Base-by-base conservation (phyloP, 495 filamentous ascomycete species). In the Neurospora discreta region DNA sequence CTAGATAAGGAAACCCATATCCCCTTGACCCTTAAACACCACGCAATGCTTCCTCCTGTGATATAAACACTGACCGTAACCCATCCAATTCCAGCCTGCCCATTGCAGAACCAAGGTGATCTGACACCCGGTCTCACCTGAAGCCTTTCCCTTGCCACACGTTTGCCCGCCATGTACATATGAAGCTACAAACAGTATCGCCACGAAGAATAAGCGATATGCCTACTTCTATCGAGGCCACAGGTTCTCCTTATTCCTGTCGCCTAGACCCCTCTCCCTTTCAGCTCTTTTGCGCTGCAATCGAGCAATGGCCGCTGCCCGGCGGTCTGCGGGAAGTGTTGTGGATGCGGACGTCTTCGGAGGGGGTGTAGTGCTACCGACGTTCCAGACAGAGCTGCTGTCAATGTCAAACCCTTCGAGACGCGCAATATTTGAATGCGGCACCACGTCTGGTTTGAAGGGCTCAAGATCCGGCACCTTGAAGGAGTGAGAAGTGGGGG, bases 251-350 rank as follows among this genome's bases (percentile, higher is more conserved):
- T 86, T 86, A 70, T 85, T 79, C 38, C 79, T 74, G 38, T 70
- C 75, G 36, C 68, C 70, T 52, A 68, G 68, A 33, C 73, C 73
- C 58, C 72, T 73, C 30, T 76, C 76, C 71, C 83, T 87, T 76
- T 83, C 77, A 11, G 76, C 75, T 70, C 82, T 88, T 76, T 82
- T 87, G 73, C 84, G 83, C 77, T 88, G 86, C 15, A 93, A 80
- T 39, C 91, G 83, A 38, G 87, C 89, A 74, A 87, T 84, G 4
- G 91, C 91, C 8, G 90, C 90, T 18, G 87, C 85, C 39, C 81
- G 79, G 41, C 90, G 84, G 15, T 91, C 89, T 2, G 87, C 81
- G 4, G 90, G 84, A 26, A 93, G 73, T 1, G 79, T 75, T n/a
- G 83, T 82, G 18, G 82, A 60, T 60, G 52, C 84, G 68, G 75